These are phyloP conservation scores for Nicotiana tomentosiformis DNA, from an alignment of 257 asterid genomes.

Conservation along the genomic window DNA sequence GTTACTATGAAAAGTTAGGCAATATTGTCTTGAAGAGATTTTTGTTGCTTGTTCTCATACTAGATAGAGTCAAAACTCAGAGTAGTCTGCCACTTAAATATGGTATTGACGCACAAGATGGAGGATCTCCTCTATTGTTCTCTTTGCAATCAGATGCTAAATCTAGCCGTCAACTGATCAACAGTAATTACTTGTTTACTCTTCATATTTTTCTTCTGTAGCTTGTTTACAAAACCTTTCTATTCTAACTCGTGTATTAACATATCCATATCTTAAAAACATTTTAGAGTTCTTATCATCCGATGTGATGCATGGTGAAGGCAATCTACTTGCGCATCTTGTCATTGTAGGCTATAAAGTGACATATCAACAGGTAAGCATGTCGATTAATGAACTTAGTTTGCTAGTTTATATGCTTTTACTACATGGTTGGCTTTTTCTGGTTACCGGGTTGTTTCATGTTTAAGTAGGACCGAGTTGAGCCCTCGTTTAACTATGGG, in stretches of 20 bases:
- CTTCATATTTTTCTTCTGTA: conserved; percentile 12
- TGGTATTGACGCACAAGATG: conserved; percentile 96
- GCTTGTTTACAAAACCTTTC: conserved; percentile 18
- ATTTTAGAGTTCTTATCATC: conserved; percentile 66
- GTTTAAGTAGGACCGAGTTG: neutral
- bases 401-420: neutral
- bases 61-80: conserved; percentile 76
- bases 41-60: conserved; percentile 70
- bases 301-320: conserved; percentile 99
- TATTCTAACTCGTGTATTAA: conserved; percentile 10
- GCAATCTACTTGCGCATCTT: conserved; percentile 82
- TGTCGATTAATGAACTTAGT: conserved; percentile 8
- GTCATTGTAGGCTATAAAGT: conserved; percentile 80
- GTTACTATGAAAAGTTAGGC: conserved; percentile 90
- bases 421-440: neutral
- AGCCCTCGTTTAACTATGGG: neutral
- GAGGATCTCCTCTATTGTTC: conserved; percentile 89
- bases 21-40: conserved; percentile 84
- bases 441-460: neutral
- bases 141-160: conserved; percentile 50
- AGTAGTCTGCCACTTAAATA: conserved; percentile 83
- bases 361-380: conserved; percentile 74
- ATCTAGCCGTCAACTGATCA: conserved; percentile 78
- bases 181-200: conserved; percentile 40
- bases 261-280: conserved; percentile 10